Percentiles rank a stretch among this genome's conserved stretches.
Conservation (phyloP, 2,329 filamentous ascomycete species). For the Alternaria angustiovoidea region DNA sequence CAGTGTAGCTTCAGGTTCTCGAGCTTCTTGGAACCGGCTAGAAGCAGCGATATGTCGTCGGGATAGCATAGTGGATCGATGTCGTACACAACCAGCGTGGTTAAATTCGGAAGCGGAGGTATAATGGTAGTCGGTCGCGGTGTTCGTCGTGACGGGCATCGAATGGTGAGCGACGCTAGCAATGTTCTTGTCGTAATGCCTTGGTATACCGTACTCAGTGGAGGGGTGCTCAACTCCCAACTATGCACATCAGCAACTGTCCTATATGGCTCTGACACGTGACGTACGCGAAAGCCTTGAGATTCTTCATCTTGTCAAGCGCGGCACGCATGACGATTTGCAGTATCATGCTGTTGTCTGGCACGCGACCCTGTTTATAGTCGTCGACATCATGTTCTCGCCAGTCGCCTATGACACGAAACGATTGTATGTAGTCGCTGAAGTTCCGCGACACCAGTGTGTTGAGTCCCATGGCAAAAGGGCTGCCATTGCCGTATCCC, state of each 20-base stretch:
- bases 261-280: not conserved
- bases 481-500: conserved; percentile 68
- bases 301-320: conserved; percentile 65
- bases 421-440: conserved; percentile 61
- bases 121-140: conserved; percentile 65
- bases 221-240: conserved; percentile 69
- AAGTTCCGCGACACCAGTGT: conserved; percentile 66
- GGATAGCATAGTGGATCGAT: conserved; percentile 71
- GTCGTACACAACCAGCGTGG: conserved; percentile 62
- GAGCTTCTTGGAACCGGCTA: conserved; percentile 63
- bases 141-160: conserved; percentile 64
- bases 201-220: conserved; percentile 65
- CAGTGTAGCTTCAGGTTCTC: conserved; percentile 66
- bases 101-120: conserved; percentile 65
- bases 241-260: conserved; percentile 42
- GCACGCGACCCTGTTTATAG: conserved; percentile 65
- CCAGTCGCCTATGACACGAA: conserved; percentile 65
- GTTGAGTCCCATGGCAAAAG: conserved; percentile 70
- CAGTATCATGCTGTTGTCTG: conserved; percentile 71
- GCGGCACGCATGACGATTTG: conserved; percentile 67
- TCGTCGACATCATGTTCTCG: conserved; percentile 65
- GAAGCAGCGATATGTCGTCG: conserved; percentile 66
- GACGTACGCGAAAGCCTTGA: conserved; percentile 61
- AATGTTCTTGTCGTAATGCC: conserved; percentile 59
- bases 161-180: conserved; percentile 63